Evolutionary conservation across 2,329 filamentous ascomycete species (phyloP).

Genomic region (Leptographium lundbergii): DNA sequence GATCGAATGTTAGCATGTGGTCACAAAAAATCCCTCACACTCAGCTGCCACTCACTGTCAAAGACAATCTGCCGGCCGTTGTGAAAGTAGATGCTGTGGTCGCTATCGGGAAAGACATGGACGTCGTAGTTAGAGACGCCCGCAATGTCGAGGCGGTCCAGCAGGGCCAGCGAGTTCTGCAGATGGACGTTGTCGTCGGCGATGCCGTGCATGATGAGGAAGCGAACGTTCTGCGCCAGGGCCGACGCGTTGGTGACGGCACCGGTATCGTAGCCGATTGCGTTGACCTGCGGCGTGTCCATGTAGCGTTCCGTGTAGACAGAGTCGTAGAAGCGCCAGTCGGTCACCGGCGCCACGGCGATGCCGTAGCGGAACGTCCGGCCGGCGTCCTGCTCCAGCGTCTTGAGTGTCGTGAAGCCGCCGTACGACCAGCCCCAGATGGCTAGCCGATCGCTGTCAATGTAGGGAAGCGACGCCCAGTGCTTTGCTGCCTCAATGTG

Average conservation of each 20-base stretch:
- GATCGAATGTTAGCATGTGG: constrained; percentile 18
- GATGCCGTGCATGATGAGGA: constrained; percentile 92
- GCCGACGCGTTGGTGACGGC: constrained; percentile 63
- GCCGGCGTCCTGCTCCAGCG: constrained; percentile 80
- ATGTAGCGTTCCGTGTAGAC: constrained; percentile 97
- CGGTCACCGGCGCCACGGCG: constrained; percentile 96
- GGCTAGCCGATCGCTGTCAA: constrained; percentile 69
- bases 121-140: constrained; percentile 90
- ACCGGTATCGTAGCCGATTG: constrained; percentile 60
- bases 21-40: neutral
- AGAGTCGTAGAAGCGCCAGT: constrained; percentile 92
- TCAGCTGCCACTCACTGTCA: constrained; percentile 56
- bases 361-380: constrained; percentile 91
- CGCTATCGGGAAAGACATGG: constrained; percentile 90
- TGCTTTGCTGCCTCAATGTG: constrained; percentile 84
- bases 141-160: constrained; percentile 74
- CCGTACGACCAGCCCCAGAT: constrained; percentile 99
- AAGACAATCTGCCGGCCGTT: constrained; percentile 86
- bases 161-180: constrained; percentile 78
- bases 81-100: constrained; percentile 92
- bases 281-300: constrained; percentile 81
- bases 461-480: constrained; percentile 70
- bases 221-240: constrained; percentile 65
- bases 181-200: constrained; percentile 96
- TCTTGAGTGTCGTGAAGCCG: constrained; percentile 90